Evolutionary conservation across 2,329 filamentous ascomycete genomes (phyloP), one percentile per base, ranked within the genome.

Genomic region (Madurella fahalii): DNA sequence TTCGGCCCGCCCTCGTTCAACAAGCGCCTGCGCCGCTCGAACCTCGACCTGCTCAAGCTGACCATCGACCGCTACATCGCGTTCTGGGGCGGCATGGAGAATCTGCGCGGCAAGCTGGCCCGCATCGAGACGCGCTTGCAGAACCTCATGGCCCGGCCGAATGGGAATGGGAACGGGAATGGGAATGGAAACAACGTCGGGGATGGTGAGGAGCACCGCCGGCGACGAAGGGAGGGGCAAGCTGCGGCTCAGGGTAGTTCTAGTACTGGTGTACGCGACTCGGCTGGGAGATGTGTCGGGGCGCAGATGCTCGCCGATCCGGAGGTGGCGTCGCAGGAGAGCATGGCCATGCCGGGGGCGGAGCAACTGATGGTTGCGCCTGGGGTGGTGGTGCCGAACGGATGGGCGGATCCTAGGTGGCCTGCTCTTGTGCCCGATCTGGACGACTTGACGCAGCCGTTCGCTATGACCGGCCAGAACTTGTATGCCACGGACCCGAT

Each of bases 81-180:
- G 2, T 60, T 60, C 40, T 60, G 58, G 58, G 56, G 53, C 44
- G 55, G 58, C 17, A 60, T 57, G 58, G 58, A 56, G 40, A 58
- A 49, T n/a, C 47, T 60, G 2, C 51, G 47, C 17, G 50, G 47
- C 3, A 60, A 56, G 50, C 18, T 60, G 25, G 46, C 50, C 1
- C 18, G 58, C 15, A 56, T 60, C 12, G 58, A 60, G 40, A 53
- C 47, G 5, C 50, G 52, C 4, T 32, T 60, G 52, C 47, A 53
- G 32, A 58, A 46, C 15, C 32, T 60, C 18, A 54, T 60, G 58
- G 43, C 34, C 3, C 17, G 44, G 12, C 16, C 45, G 12, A 41
- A 48, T 17, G 34, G 50, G 47, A 20, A 25, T 9, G 20, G 42
- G 17, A 9, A 9, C 9, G n/a, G 42, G 17, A 18, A 25, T 20